Base-by-base conservation (phyloP, 1,139 yeast species). In the Oligophagozyma castellii region DNA sequence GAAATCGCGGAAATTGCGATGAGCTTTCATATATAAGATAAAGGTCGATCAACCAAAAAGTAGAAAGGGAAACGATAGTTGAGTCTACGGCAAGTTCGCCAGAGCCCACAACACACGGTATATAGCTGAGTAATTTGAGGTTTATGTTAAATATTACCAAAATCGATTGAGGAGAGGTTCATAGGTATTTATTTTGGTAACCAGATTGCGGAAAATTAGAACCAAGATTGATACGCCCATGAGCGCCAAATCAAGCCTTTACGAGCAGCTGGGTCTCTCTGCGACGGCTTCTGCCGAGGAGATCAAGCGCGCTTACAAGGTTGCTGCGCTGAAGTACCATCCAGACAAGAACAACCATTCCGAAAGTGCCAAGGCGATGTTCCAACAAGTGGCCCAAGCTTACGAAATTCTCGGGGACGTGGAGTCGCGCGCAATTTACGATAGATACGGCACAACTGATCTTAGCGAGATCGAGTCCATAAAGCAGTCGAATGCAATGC, bases 331-430 rank as follows among this genome's bases (percentile, higher is more conserved):
- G 10, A 51, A 53, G 8, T 52, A 66, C 16, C 94, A 81, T 48
- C 94, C 94, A 0, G 94, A 81, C 46, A 81, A 80, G 47, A 56
- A 55, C 20, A 44, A 39, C 56, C 59, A 56, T 23, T 54, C 62
- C 2, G 67, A 67, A 46, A 55, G 51, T 23, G 70, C 77, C 3
- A 74, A 74, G 24, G 69, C 63, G 44, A 66, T 61, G 51, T 73
- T 73, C 45, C 73, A 72, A 48, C 70, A 69, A 42, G 55, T 72
- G 31, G 64, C 72, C 5, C 63, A 58, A 39, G 78, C 77, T n/a
- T 72, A 72, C 45, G 75, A 70, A 43, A 57, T 68, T 20, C 57
- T 73, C 29, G 57, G 63, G 2, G 75, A 73, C 41, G 61, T 57
- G 12, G 62, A 61, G 32, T 66, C 67, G 49, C 61, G 78, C 51